phyloP scores from a whole-genome alignment of 78 protist species.

The Monosiga brevicollis region DNA sequence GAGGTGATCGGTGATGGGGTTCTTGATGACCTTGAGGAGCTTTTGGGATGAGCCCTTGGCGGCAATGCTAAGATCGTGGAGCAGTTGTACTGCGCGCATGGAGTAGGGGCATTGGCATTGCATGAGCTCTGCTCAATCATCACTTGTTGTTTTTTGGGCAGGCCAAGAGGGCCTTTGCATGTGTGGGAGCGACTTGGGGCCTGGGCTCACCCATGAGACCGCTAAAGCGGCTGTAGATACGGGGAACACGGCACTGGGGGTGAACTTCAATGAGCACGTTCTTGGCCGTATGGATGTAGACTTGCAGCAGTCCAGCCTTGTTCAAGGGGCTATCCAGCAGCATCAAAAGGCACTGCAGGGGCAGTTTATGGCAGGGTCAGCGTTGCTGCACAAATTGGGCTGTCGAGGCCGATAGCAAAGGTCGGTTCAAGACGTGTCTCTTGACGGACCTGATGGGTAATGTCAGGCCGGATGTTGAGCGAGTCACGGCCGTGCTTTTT shows the following conservation, averaged over 20 bases:
- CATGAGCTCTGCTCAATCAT: neutral
- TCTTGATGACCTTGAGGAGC: slow-evolving; percentile 87
- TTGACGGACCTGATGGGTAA: slow-evolving; percentile 74
- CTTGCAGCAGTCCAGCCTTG: slow-evolving; percentile 88
- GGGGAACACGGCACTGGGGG: slow-evolving; percentile 90
- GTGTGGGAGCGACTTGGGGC: neutral
- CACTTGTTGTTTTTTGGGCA: neutral
- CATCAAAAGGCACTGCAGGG: slow-evolving; percentile 74
- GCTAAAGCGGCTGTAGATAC: slow-evolving; percentile 88
- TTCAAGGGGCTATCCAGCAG: slow-evolving; percentile 94
- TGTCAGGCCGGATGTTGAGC: slow-evolving; percentile 89
- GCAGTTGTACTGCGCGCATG: slow-evolving; percentile 71
- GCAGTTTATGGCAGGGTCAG: neutral
- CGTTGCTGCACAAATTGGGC: neutral
- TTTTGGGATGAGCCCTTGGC: slow-evolving; percentile 77
- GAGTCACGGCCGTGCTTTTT: slow-evolving; percentile 55
- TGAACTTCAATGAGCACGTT: slow-evolving; percentile 74
- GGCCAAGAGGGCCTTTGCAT: neutral
- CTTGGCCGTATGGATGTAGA: slow-evolving; percentile 73
- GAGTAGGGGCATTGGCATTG: neutral
- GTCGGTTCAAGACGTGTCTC: neutral
- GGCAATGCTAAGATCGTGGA: slow-evolving; percentile 84
- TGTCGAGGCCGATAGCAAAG: no score
- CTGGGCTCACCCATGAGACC: slow-evolving; percentile 80
- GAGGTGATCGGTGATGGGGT: slow-evolving; percentile 86